phyloP scores from a whole-genome alignment of 2,329 filamentous ascomycete genomes.

The Pseudopyrenochaeta lycopersici region DNA sequence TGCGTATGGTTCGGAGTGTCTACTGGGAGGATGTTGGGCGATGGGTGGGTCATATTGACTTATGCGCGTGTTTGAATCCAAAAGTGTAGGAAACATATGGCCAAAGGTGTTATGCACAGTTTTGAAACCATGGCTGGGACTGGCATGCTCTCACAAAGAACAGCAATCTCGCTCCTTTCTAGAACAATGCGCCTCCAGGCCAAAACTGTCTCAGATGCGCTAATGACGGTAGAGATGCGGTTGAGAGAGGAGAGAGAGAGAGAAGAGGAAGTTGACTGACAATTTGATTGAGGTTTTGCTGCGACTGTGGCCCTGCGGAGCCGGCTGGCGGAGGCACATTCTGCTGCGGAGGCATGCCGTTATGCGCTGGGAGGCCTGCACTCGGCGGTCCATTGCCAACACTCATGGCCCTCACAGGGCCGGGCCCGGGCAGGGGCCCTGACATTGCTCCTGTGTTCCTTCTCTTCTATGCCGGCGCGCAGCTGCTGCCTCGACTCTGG shows the following conservation, averaged over 20 bases:
- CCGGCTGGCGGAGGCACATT: slow-evolving; percentile 58
- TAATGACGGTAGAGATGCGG: neutral
- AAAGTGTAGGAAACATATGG: neutral
- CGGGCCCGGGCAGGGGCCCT: slow-evolving; percentile 46
- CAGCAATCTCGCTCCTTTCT: neutral
- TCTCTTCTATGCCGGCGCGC: slow-evolving; percentile 22
- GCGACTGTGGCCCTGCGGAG: slow-evolving; percentile 68
- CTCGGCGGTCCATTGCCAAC: slow-evolving; percentile 54
- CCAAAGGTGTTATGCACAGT: neutral
- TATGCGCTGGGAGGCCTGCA: slow-evolving; percentile 48
- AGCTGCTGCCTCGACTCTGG: slow-evolving; percentile 32
- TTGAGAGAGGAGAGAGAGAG: neutral
- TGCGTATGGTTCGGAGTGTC: neutral
- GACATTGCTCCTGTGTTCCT: slow-evolving; percentile 42
- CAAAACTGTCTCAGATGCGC: neutral
- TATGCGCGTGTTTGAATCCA: neutral
- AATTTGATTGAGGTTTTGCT: slow-evolving; percentile 94
- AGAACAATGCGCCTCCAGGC: neutral
- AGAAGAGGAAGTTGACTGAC: slow-evolving; percentile 66
- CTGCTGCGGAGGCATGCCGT: slow-evolving; percentile 59
- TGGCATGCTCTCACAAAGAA: neutral
- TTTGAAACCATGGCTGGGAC: neutral
- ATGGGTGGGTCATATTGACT: slow-evolving; percentile 1
- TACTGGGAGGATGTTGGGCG: neutral
- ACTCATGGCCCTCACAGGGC: slow-evolving; percentile 48